A percentile compares a stretch with the other conserved stretches of the same genome.
Conservation (phyloP, 805 yeast genomes). For the Candida pseudofarinosa region DNA sequence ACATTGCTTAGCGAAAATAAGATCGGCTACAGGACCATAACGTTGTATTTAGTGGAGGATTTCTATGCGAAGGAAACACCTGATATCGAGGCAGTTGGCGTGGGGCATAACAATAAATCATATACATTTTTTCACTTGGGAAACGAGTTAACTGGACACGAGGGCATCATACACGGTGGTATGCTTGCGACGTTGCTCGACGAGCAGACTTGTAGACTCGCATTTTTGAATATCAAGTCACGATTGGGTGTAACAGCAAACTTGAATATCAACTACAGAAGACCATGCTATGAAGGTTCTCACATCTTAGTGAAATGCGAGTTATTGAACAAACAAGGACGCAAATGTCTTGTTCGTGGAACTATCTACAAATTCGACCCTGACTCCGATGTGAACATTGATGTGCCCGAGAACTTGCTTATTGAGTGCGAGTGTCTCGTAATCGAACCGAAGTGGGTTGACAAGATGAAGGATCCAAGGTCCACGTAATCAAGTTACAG, state of each 20-base stretch:
- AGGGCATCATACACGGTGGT: constrained; percentile 42
- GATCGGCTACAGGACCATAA: constrained; percentile 28
- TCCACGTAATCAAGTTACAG: too few species aligned
- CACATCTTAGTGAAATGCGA: constrained; percentile 32
- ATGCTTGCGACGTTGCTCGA: constrained; percentile 40
- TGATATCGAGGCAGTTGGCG: constrained; percentile 17
- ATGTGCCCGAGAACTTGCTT: constrained; percentile 20
- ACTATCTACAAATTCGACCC: constrained; percentile 23
- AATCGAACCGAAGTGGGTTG: constrained; percentile 40
- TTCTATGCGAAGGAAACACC: constrained; percentile 19
- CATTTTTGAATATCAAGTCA: constrained; percentile 37
- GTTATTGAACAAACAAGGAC: constrained; percentile 27
- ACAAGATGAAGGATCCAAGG: constrained; percentile 16
- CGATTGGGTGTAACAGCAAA: constrained; percentile 42
- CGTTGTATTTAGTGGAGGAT: constrained; percentile 33
- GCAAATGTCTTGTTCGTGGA: constrained; percentile 39
- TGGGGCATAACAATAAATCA: constrained; percentile 23
- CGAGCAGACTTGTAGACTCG: constrained; percentile 40
- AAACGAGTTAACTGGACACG: constrained; percentile 34
- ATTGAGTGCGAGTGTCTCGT: constrained; percentile 38
- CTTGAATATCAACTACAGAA: constrained; percentile 36
- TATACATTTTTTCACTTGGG: constrained; percentile 40
- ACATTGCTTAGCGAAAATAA: constrained; percentile 32
- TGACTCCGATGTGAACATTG: constrained; percentile 16
- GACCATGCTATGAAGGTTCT: constrained; percentile 32